Evolutionary conservation across 768 basidiomycete species (phyloP).

Genomic region (button mushroom (Agaricus bisporus)): DNA sequence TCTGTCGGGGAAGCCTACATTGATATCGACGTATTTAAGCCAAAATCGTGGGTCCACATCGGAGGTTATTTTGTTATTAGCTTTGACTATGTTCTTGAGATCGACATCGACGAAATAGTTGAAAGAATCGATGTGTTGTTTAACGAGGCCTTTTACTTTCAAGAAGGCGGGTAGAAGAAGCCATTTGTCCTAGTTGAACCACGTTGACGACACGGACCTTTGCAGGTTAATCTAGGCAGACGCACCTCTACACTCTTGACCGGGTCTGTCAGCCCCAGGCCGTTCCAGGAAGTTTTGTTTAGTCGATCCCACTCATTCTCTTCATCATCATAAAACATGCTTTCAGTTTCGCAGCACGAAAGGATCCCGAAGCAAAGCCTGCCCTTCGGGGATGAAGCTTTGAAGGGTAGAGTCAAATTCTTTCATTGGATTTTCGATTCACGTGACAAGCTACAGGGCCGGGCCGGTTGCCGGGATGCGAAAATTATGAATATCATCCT

Average conservation of each 20-base stretch:
- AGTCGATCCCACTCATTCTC: slow-evolving; percentile 53
- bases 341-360: background rate
- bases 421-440: too few species aligned
- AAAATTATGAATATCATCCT: too few species aligned
- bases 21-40: slow-evolving; percentile 95
- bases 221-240: slow-evolving; percentile 6
- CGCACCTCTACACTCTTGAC: slow-evolving; percentile 87
- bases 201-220: background rate
- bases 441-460: too few species aligned
- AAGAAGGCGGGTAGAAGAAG: slow-evolving; percentile 92
- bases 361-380: background rate
- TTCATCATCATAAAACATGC: slow-evolving; percentile 15
- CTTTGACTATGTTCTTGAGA: slow-evolving; percentile 93
- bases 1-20: slow-evolving; percentile 87
- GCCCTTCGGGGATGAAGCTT: background rate
- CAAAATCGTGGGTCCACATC: slow-evolving; percentile 96
- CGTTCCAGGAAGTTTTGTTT: slow-evolving; percentile 59
- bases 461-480: too few species aligned
- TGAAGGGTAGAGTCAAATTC: background rate
- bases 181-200: slow-evolving; percentile 86
- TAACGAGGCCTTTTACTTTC: slow-evolving; percentile 96
- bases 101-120: slow-evolving; percentile 98
- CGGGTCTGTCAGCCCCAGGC: slow-evolving; percentile 79
- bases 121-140: slow-evolving; percentile 98
- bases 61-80: slow-evolving; percentile 90